Base-by-base conservation (phyloP, 768 basidiomycete species). In the Termitomyces sp. region DNA sequence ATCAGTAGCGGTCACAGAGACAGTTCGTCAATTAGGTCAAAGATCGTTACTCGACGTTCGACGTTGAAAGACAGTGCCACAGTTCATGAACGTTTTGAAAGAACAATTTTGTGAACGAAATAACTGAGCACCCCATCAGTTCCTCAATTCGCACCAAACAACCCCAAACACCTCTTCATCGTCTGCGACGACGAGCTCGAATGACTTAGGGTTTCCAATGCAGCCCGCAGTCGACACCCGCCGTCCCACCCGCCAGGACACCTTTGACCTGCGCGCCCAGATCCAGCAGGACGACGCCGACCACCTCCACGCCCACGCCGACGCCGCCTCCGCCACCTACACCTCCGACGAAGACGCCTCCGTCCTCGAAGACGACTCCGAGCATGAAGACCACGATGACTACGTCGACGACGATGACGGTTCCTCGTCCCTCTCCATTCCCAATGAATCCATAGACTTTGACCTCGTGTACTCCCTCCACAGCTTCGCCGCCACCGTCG, bases 401-500 rank as follows among this genome's bases (percentile, higher is more conserved):
- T 84, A 83, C 67, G 76, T 86, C 65, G 85, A 87, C 69, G 87
- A 90, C 69, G 87, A 90, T 51, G 88, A 89, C 30, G 83, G 82
- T 44, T 91, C 89, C 6, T 92, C 90, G 5, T 88, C 87, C 9
- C 82, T 93, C 36, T 93, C 90, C 38, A 91, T 93, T 61, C 92
- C 92, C 10, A 91, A 93, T 71, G 92, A 93, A 70, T 89, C 88
- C 61, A 95, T 95, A 68, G 92, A 95, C 80, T 95, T 93, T 70
- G 91, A 92, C 72, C 80, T 93, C 67, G 91, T 96, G 23, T 95
- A 94, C 67, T 88, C 89, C n/a, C 79, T 98, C 32, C 95, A 96
- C 70, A 95, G 91, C 65, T 98, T 98, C 72, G 90, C 95, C 4
- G 97, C 97, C 0, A 98, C 97, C 0, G 95, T 98, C 38, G 96